Conservation (phyloP, 2,329 filamentous ascomycete species). For the Fusarium anguioides region DNA sequence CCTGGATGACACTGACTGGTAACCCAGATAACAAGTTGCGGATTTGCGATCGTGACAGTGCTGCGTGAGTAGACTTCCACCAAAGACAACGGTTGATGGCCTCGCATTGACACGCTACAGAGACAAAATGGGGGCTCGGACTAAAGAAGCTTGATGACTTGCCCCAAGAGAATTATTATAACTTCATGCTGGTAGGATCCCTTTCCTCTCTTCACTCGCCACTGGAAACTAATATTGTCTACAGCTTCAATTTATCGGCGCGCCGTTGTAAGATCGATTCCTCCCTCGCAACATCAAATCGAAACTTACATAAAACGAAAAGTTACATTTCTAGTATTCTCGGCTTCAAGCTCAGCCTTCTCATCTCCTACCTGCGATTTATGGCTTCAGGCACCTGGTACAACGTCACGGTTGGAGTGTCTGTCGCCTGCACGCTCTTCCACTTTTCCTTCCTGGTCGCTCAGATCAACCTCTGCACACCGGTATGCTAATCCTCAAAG, state of each 20-base stretch:
- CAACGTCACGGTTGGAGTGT: conserved; percentile 49
- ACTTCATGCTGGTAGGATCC: conserved; percentile 42
- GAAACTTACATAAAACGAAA: not conserved
- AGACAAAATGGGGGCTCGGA: conserved; percentile 58
- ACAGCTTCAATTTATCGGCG: conserved; percentile 55
- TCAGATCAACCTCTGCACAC: conserved; percentile 52
- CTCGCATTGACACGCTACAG: conserved; percentile 38
- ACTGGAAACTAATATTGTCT: not conserved
- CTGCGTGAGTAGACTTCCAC: conserved; percentile 47
- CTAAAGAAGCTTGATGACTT: conserved; percentile 51
- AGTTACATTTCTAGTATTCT: conserved; percentile 57
- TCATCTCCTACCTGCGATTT: conserved; percentile 59
- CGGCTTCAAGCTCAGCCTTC: conserved; percentile 59
- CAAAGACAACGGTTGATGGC: not conserved
- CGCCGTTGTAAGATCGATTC: conserved; percentile 53
- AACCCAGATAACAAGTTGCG: conserved; percentile 47
- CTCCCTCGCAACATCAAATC: not conserved
- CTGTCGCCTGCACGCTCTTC: conserved; percentile 51
- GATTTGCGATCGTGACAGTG: conserved; percentile 51
- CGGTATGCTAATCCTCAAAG: conserved; percentile 34
- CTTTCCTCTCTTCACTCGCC: fast-evolving
- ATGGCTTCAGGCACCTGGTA: conserved; percentile 52
- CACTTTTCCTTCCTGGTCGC: conserved; percentile 54
- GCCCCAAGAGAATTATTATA: conserved; percentile 51
- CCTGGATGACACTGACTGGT: not conserved